Percentiles rank a stretch among this genome's conserved stretches.
These are phyloP conservation scores for Collariella sp. DNA, from an alignment of 495 filamentous ascomycete genomes.

Conservation along the genomic window DNA sequence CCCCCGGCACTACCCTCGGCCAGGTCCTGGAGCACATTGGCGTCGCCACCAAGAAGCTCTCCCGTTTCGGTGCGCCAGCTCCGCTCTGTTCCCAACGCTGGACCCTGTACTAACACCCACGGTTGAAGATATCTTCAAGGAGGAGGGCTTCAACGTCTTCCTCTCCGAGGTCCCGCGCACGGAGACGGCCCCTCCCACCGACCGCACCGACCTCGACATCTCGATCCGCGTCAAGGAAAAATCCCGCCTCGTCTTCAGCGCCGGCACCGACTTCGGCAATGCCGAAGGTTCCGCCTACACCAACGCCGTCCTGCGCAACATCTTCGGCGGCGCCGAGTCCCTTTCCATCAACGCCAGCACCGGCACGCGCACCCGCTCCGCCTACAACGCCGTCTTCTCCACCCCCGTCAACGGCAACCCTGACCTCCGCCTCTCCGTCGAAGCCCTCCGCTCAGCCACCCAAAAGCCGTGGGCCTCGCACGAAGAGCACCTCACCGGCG, in stretches of 20 bases:
- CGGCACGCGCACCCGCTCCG: constrained; percentile 80
- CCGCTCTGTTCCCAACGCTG: not conserved
- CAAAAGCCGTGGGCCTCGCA: constrained; percentile 88
- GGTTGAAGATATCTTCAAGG: constrained; percentile 73
- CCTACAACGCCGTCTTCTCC: constrained; percentile 76
- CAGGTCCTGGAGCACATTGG: constrained; percentile 66
- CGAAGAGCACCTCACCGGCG: constrained; percentile 81
- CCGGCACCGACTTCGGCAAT: constrained; percentile 86
- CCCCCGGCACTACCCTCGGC: constrained; percentile 60
- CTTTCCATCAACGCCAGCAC: constrained; percentile 70
- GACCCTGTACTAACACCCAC: constrained; percentile 1
- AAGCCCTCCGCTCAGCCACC: constrained; percentile 69
- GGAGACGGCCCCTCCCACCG: constrained; percentile 44
- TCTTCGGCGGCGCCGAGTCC: constrained; percentile 92
- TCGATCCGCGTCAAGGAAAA: constrained; percentile 70
- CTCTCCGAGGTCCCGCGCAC: constrained; percentile 52
- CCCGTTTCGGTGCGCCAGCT: constrained; percentile 59
- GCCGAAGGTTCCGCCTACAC: constrained; percentile 86
- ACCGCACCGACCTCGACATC: constrained; percentile 67
- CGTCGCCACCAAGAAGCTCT: constrained; percentile 60
- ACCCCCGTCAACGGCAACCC: constrained; percentile 74
- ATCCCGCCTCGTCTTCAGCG: constrained; percentile 70
- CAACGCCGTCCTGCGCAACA: constrained; percentile 73
- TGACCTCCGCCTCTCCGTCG: constrained; percentile 62
- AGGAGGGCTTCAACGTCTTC: constrained; percentile 70